Base-by-base conservation (phyloP, 176 grass and related monocot genomes). In the Typha latifolia region DNA sequence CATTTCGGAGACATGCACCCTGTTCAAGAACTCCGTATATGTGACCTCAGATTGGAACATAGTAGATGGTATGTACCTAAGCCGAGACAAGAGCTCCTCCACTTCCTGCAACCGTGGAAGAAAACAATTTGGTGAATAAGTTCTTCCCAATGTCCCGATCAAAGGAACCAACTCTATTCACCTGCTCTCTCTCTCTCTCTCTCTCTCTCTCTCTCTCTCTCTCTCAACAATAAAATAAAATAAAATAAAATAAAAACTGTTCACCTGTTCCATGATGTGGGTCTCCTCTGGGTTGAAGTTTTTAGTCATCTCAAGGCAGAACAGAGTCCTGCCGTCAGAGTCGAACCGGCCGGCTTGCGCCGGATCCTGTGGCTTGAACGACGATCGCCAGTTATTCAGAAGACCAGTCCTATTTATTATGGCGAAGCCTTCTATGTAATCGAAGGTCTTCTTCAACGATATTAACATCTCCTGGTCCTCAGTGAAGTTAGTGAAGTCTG, bases 381-480 rank as follows among this genome's bases (percentile, higher is more conserved):
- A 96, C 2, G 80, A 84, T 51, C 88, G 76, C 92, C 92, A 96
- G 76, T 89, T 96, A 80, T 91, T 96, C 19, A 96, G 75, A 49
- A 96, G 82, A 4, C 88, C 88, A 21, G 92, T 96, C 79, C 78
- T 83, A 68, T 96, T 96, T 73, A 91, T 96, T 73, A 82, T 96
- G 62, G 91, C 92, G 63, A 96, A 96, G 14, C 92, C 92, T 62
- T 96, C 92, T 15, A 96, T 79, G 76, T 96, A 96, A 65, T 96
- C 92, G 51, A 96, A 91, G 24, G 82, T 91, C 47, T 70, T 63
- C 63, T 84, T 80, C 49, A 67, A 61, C 12, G 86, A 71, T 71
- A 91, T 91, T 12, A 96, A 78, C 82, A 75, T 86, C 75, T 96
- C 92, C 86, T 91, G 92, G 78, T 96, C 92, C 80, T 91, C 82